A percentile compares a stretch with the other conserved stretches of the same genome.
These are phyloP conservation scores for Dimargaris cristalligena DNA, from an alignment of 192 early-diverging fungal species.

Conservation along the genomic window DNA sequence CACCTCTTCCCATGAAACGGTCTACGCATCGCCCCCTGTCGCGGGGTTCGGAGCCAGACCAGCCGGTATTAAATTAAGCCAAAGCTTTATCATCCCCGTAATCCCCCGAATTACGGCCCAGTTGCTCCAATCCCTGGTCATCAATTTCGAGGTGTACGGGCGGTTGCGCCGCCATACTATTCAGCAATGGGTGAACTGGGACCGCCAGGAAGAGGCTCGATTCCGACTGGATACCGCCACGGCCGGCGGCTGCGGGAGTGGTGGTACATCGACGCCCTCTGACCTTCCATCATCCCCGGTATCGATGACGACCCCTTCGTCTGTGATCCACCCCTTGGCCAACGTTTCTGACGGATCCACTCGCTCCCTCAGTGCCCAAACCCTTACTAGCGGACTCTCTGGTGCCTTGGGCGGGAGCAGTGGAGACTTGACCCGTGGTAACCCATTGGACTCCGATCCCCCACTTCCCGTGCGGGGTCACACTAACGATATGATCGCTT, in stretches of 20 bases:
- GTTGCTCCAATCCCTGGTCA: background rate
- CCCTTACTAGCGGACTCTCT: no score
- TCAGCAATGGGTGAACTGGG: slow-evolving; percentile 25
- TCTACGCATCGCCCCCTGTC: slow-evolving; percentile 7
- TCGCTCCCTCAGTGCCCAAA: no score
- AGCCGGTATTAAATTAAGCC: slow-evolving; percentile 21
- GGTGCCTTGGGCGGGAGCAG: no score
- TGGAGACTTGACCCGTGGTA: no score
- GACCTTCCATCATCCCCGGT: no score
- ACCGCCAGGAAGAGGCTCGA: slow-evolving; percentile 20
- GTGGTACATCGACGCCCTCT: no score
- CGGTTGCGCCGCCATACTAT: slow-evolving; percentile 15
- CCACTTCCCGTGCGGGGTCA: slow-evolving; percentile 19
- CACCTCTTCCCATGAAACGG: slow-evolving; percentile 7
- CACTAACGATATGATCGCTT: slow-evolving; percentile 41
- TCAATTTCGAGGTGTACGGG: slow-evolving; percentile 22
- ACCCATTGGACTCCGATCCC: slow-evolving; percentile 19
- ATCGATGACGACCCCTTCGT: no score
- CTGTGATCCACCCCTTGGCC: no score
- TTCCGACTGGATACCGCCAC: no score
- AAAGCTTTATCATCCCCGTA: slow-evolving; percentile 20
- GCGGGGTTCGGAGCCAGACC: slow-evolving; percentile 22
- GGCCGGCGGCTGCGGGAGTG: no score
- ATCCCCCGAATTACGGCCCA: slow-evolving; percentile 17
- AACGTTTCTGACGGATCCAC: no score